Evolutionary conservation across 2,329 filamentous ascomycete genomes (phyloP).

Genomic region (Talaromyces amestolkiae): DNA sequence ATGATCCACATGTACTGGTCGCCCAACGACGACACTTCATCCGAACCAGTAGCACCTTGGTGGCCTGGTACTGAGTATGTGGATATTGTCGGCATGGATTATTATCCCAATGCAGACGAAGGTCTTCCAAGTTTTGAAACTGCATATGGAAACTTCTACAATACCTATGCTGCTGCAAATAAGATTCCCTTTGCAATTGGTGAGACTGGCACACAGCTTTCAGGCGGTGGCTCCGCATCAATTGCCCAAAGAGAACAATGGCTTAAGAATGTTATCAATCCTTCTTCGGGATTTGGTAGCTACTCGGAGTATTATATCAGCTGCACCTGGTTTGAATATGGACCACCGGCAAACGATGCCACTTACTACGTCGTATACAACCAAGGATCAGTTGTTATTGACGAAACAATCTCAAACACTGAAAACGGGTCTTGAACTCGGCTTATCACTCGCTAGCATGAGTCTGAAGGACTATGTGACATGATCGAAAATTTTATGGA

Average conservation of each 20-base stretch:
- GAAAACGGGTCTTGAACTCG: no score
- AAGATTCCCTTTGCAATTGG: no score
- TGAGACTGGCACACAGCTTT: no score
- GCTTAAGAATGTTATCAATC: neutral
- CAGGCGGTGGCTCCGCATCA: no score
- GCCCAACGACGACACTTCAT: neutral
- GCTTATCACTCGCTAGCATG: no score
- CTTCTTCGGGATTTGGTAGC: neutral
- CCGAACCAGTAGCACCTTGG: neutral
- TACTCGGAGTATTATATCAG: constrained; percentile 5
- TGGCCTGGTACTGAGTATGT: neutral
- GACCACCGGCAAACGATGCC: neutral
- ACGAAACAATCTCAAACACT: no score
- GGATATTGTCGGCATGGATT: constrained; percentile 3
- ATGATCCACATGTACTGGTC: constrained; percentile 4
- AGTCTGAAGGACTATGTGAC: no score
- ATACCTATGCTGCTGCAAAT: neutral
- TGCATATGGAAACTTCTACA: neutral
- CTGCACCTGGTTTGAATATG: constrained; percentile 1
- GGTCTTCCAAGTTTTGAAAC: neutral
- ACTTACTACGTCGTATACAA: no score
- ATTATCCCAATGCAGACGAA: neutral
- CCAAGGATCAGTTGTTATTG: no score
- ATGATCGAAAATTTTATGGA: no score
- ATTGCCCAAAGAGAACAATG: no score